A percentile compares a stretch with the other conserved stretches of the same genome.
These are phyloP conservation scores for Saccharomyces hybrid DNA, from an alignment of 1,139 yeast species.

Conservation along the genomic window DNA sequence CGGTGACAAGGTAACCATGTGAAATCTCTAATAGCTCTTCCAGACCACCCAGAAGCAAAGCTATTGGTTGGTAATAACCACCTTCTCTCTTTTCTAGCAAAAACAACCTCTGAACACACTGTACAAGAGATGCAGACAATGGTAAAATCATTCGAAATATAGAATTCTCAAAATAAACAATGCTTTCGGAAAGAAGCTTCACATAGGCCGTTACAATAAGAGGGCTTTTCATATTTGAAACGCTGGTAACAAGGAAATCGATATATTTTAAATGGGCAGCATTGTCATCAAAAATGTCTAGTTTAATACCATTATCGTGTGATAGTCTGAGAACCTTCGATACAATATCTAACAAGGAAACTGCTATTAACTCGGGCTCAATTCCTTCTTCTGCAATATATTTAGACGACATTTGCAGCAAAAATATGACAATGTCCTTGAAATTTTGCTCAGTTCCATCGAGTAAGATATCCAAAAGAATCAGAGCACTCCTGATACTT, in stretches of 20 bases:
- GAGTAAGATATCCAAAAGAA: constrained; percentile 40
- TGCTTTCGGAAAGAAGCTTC: constrained; percentile 29
- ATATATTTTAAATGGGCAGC: constrained; percentile 29
- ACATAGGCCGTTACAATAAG: constrained; percentile 29
- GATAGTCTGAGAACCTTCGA: constrained; percentile 29
- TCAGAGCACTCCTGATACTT: constrained; percentile 35
- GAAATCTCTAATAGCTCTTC: constrained; percentile 56
- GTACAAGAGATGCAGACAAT: constrained; percentile 29
- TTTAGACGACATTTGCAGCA: constrained; percentile 31
- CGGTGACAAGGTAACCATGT: constrained; percentile 45
- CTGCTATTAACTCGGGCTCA: constrained; percentile 29
- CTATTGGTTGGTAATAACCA: constrained; percentile 34
- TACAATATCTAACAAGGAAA: constrained; percentile 27
- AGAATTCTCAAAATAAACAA: constrained; percentile 25
- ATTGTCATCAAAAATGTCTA: constrained; percentile 30
- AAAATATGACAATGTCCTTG: constrained; percentile 33
- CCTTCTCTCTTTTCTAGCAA: constrained; percentile 20
- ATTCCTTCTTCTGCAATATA: constrained; percentile 22
- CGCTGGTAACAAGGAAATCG: constrained; percentile 31
- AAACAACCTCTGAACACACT: constrained; percentile 22
- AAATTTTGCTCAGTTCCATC: constrained; percentile 54
- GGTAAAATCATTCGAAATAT: constrained; percentile 31
- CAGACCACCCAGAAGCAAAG: constrained; percentile 52
- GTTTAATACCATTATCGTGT: constrained; percentile 25
- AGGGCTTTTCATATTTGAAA: constrained; percentile 27